phyloP scores from a whole-genome alignment of 2,329 filamentous ascomycete genomes.

The Claviceps monticola region DNA sequence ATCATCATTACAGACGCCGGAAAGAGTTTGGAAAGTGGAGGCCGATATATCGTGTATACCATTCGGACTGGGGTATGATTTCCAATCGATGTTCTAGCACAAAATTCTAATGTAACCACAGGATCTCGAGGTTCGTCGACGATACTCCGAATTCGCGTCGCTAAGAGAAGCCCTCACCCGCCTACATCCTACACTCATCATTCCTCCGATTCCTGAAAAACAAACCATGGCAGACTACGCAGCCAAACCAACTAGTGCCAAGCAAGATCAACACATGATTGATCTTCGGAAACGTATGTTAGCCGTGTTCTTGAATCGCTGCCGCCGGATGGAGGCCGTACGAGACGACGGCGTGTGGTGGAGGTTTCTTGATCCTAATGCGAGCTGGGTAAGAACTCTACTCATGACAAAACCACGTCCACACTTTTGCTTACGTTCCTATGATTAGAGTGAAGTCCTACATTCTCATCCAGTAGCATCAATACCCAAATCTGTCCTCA shows the following conservation, averaged over 20 bases:
- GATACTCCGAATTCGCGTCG: slow-evolving; percentile 94
- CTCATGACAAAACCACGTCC: background rate
- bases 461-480: slow-evolving; percentile 81
- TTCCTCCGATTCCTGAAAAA: slow-evolving; percentile 96
- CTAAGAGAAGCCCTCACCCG: slow-evolving; percentile 77
- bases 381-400: slow-evolving; percentile 66
- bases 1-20: slow-evolving; percentile 91
- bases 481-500: slow-evolving; percentile 86
- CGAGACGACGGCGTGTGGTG: slow-evolving; percentile 92
- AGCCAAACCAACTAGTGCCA: slow-evolving; percentile 92
- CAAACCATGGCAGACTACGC: slow-evolving; percentile 98
- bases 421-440: slow-evolving; percentile 9
- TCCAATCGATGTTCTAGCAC: background rate
- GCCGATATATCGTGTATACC: slow-evolving; percentile 92
- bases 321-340: slow-evolving; percentile 82
- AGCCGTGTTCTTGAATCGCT: slow-evolving; percentile 87
- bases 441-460: slow-evolving; percentile 70
- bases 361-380: slow-evolving; percentile 94
- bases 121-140: slow-evolving; percentile 87
- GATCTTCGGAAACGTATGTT: slow-evolving; percentile 95
- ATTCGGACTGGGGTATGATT: slow-evolving; percentile 79
- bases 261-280: slow-evolving; percentile 94
- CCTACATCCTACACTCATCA: slow-evolving; percentile 86
- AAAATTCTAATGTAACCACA: slow-evolving; percentile 22
- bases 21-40: slow-evolving; percentile 85